phyloP scores from a whole-genome alignment of 805 yeast genomes.

The Myxozyma udenii region DNA sequence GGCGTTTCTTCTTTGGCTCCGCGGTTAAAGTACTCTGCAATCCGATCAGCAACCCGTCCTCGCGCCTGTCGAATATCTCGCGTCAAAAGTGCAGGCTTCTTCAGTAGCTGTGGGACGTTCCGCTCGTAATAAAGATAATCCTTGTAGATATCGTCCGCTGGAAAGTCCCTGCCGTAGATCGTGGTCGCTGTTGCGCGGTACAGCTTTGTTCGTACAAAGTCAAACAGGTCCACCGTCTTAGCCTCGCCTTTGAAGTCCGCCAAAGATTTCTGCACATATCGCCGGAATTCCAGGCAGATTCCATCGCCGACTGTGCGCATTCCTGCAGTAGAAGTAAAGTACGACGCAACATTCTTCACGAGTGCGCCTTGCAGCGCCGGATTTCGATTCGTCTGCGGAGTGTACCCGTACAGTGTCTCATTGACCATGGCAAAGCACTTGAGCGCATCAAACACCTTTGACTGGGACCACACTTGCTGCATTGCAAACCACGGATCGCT shows the following conservation, averaged over 20 bases:
- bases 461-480: constrained; percentile 8
- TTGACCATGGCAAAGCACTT: constrained; percentile 8
- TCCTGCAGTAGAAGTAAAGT: neutral
- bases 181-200: constrained; percentile 14
- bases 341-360: neutral
- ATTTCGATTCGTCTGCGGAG: constrained; percentile 3
- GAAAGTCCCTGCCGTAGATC: constrained; percentile 22
- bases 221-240: constrained; percentile 5
- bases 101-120: constrained; percentile 7
- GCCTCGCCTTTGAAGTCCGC: neutral
- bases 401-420: constrained; percentile 4
- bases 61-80: constrained; percentile 10
- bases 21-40: constrained; percentile 12
- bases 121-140: constrained; percentile 16
- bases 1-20: neutral
- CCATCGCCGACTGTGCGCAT: neutral
- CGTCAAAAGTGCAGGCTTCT: constrained; percentile 13
- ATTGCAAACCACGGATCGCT: constrained; percentile 23
- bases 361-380: constrained; percentile 1
- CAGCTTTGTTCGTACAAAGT: constrained; percentile 2
- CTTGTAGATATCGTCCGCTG: constrained; percentile 11
- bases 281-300: neutral
- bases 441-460: constrained; percentile 1
- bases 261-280: neutral
- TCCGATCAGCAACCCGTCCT: constrained; percentile 1